phyloP scores from a whole-genome alignment of 2,329 filamentous ascomycete species.

The Alternaria metachromatica region DNA sequence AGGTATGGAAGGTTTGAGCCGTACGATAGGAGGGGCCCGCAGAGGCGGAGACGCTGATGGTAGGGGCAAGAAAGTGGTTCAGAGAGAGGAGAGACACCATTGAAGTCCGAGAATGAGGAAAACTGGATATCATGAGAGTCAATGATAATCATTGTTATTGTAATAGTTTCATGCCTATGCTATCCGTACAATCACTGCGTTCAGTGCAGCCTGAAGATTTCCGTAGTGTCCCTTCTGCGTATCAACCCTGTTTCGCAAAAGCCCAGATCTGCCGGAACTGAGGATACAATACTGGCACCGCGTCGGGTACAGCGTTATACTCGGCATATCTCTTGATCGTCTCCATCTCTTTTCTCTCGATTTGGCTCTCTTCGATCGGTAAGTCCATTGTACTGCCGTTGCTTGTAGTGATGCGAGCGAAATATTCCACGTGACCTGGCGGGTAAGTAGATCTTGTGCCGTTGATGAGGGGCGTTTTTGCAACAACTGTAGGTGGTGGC shows the following conservation, averaged over 20 bases:
- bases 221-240: not conserved
- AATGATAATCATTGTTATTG: not conserved
- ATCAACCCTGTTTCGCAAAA: slow-evolving; percentile 14
- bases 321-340: slow-evolving; percentile 14
- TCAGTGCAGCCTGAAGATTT: not conserved
- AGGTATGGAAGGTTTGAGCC: slow-evolving; percentile 7
- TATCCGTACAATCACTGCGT: not conserved
- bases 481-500: not conserved
- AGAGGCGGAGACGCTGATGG: slow-evolving; percentile 1
- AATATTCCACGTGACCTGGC: slow-evolving; percentile 8
- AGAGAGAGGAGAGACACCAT: not conserved
- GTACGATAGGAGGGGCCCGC: not conserved
- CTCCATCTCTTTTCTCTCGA: slow-evolving; percentile 7
- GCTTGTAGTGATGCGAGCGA: slow-evolving; percentile 9
- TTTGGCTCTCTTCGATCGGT: slow-evolving; percentile 3
- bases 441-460: not conserved
- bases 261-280: slow-evolving; percentile 15
- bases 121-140: not conserved
- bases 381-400: slow-evolving; percentile 7
- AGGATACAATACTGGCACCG: not conserved
- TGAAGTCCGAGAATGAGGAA: not conserved
- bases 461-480: not conserved
- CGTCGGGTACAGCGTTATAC: slow-evolving; percentile 7
- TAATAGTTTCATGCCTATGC: not conserved
- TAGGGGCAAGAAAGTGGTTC: not conserved